Evolutionary conservation across 2,329 filamentous ascomycete genomes (phyloP).

Genomic region (Gnomoniopsis smithogilvyi): DNA sequence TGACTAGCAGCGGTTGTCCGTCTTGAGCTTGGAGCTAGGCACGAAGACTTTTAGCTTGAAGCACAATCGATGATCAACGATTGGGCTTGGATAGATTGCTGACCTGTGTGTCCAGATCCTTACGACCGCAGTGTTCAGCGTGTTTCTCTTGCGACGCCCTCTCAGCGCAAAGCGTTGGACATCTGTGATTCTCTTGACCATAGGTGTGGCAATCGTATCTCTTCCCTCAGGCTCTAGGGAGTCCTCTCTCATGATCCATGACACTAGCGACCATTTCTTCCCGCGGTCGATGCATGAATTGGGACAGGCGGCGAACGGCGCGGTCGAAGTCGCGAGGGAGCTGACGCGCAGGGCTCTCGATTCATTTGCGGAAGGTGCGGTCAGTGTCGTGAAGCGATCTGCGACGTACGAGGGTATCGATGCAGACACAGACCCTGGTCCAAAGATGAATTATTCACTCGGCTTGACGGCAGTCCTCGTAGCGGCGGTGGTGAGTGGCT

Average conservation of each 20-base stretch:
- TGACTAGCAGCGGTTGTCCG: too few species aligned
- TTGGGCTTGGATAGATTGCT: background rate
- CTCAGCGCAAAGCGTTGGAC: constrained; percentile 76
- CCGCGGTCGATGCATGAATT: constrained; percentile 77
- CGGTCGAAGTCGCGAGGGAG: constrained; percentile 46
- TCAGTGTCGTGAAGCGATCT: constrained; percentile 61
- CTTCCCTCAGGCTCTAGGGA: constrained; percentile 61
- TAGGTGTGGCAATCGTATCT: constrained; percentile 83
- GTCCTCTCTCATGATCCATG: constrained; percentile 54
- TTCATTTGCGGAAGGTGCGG: constrained; percentile 31
- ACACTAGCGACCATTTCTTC: constrained; percentile 66
- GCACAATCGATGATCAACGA: background rate
- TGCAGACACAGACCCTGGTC: constrained; percentile 51
- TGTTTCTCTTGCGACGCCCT: constrained; percentile 68
- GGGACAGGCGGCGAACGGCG: constrained; percentile 57
- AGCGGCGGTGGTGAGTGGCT: constrained; percentile 75
- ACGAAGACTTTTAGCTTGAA: background rate
- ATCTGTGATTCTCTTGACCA: constrained; percentile 72
- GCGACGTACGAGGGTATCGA: constrained; percentile 90
- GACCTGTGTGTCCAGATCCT: constrained; percentile 57
- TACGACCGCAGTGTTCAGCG: constrained; percentile 83
- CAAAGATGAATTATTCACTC: constrained; percentile 70
- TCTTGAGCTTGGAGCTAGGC: too few species aligned
- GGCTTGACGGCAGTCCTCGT: constrained; percentile 76
- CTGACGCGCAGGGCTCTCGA: constrained; percentile 46